Base-by-base conservation (phyloP, 2,329 filamentous ascomycete genomes). In the Fusarium paranaense region DNA sequence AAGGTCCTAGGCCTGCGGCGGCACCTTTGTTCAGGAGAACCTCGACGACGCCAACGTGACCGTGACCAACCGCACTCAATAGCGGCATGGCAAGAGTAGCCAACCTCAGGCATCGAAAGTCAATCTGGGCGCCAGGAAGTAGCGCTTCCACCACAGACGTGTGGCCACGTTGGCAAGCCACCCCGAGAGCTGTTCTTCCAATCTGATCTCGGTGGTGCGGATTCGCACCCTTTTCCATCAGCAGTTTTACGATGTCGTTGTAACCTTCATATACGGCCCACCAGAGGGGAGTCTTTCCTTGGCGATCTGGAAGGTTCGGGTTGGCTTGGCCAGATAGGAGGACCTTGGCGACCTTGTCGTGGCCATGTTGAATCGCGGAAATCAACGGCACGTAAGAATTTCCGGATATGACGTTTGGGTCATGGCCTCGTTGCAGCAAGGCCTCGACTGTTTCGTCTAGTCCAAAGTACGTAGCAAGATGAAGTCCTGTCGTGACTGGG, bases 381-480 rank as follows among this genome's bases (percentile, higher is more conserved):
- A 27, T 4, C 8, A 50, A n/a, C n/a, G n/a, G n/a, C n/a, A n/a
- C n/a, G n/a, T n/a, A n/a, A n/a, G n/a, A n/a, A n/a, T n/a, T n/a
- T n/a, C n/a, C n/a, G n/a, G n/a, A n/a, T n/a, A n/a, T n/a, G n/a
- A n/a, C n/a, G n/a, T n/a, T n/a, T n/a, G 45, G 45, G 9, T 50
- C 5, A 30, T 50, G 45, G 3, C 25, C 45, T 18, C 25, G 25
- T 50, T 30, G 14, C 8, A 50, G 25, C 2, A 50, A 6, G 3
- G 45, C 22, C 5, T n/a, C 45, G 1, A 50, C 45, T 27, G 45
- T 30, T 50, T 50, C 14, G 5, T 30, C 45, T 2, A 57, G 7
- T 14, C 77, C 77, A 75, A 80, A 76, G 16, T 73, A 74, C 62
- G 74, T 77, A 20, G 73, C 73, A 20, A 80, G 30, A 32, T 81